Evolutionary conservation across 2,329 filamentous ascomycete genomes (phyloP), one percentile per base, ranked within the genome.

Genomic region (Pezicula neosporulosa): DNA sequence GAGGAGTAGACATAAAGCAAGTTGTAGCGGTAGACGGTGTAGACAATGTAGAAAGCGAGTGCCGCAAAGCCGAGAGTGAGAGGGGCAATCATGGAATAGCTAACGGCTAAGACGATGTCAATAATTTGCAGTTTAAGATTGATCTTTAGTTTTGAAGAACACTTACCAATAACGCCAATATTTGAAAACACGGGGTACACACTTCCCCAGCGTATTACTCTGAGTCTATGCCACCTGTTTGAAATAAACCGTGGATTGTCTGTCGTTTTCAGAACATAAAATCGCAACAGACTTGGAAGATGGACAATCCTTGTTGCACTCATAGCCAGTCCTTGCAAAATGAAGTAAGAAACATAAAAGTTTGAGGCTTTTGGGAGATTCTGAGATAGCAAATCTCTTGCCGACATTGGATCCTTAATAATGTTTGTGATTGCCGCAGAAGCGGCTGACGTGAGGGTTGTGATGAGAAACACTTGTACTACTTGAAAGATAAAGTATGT

Each of bases 311-410:
- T 75, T 47, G 77, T 76, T 2, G 82, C 75, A 35, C 81, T 81
- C 63, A 85, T 81, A 2, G 78, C 82, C 51, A 87, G 68, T 2
- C 83, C 84, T 62, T 87, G 83, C 2, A 88, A 70, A 36, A 87
- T 76, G 54, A 87, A 85, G 64, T 87, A 88, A 0, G 80, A 81
- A 8, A 87, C 74, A 63, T 87, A 88, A 62, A 87, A 87, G 60
- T 85, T 87, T 33, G 82, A 82, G 2, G 83, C 80, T 27, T 71
- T 74, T 2, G 85, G 85, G 2, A 88, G 72, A 44, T 82, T 77
- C 15, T 74, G 58, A 1, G 82, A 80, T 3, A 85, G 71, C 44
- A 84, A 58, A 2, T 60, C 66, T 1, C 77, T 72, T 6, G 79
- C 72, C 1, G 67, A 68, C 7, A 69, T 60, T 4, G 82, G 81